Conservation (phyloP, 495 filamentous ascomycete species). For the Aspergillus coremiiformis region DNA sequence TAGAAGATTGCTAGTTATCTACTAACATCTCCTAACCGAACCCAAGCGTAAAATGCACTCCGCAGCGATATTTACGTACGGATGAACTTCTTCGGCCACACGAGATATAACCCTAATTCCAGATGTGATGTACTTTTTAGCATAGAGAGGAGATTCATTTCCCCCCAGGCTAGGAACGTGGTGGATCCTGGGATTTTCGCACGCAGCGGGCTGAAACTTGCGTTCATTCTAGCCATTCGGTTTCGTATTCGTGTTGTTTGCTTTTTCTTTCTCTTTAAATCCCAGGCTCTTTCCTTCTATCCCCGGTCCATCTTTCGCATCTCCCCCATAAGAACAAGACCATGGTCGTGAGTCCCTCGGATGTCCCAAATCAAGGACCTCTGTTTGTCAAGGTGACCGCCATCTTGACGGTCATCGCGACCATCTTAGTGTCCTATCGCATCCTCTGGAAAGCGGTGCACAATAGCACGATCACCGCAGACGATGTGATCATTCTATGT, state of each 20-base stretch:
- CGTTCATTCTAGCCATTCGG: neutral
- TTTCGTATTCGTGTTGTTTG: neutral
- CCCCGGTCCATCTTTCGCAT: too few species aligned
- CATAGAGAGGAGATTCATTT: neutral
- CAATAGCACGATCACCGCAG: constrained; percentile 2
- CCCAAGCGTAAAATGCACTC: too few species aligned
- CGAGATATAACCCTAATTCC: too few species aligned
- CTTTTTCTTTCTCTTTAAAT: neutral
- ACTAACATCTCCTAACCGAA: too few species aligned
- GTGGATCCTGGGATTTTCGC: neutral
- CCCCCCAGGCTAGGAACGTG: neutral
- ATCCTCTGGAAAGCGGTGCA: constrained; percentile 4
- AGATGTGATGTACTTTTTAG: too few species aligned
- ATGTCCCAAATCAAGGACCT: constrained; percentile 14
- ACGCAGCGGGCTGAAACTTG: neutral
- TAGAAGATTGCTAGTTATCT: too few species aligned
- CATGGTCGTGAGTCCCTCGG: neutral
- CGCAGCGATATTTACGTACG: too few species aligned
- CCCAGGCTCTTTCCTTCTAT: neutral
- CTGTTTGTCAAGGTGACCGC: constrained; percentile 11
- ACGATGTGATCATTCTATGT: constrained; percentile 11
- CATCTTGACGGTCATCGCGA: constrained; percentile 21
- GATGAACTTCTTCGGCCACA: too few species aligned
- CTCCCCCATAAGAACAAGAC: neutral
- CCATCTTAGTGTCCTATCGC: constrained; percentile 20